Evolutionary conservation across 2,329 filamentous ascomycete genomes (phyloP).

Genomic region (Diaporthe sp.): DNA sequence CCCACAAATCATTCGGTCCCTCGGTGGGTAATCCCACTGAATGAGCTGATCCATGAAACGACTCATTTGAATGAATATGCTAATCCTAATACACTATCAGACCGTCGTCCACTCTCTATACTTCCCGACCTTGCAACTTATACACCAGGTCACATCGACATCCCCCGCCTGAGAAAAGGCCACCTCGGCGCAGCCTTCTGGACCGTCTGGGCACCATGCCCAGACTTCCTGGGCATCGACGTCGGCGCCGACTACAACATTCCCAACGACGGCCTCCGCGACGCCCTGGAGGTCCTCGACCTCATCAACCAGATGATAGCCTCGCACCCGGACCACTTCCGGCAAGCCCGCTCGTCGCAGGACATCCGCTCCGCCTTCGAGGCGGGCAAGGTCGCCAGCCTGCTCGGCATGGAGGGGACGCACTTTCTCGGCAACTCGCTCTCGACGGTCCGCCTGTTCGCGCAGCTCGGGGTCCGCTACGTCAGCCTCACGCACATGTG

Average conservation of each 20-base stretch:
- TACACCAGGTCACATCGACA: slow-evolving; percentile 46
- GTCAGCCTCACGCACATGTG: slow-evolving; percentile 44
- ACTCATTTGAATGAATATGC: slow-evolving; percentile 41
- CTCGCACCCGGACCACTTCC: slow-evolving; percentile 21
- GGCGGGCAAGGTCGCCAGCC: slow-evolving; percentile 41
- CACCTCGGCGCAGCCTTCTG: slow-evolving; percentile 45
- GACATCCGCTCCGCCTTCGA: slow-evolving; percentile 39
- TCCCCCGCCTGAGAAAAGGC: slow-evolving; percentile 38
- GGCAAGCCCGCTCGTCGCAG: slow-evolving; percentile 34
- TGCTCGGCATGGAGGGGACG: slow-evolving; percentile 45
- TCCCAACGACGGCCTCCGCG: slow-evolving; percentile 39
- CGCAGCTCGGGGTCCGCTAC: slow-evolving; percentile 48
- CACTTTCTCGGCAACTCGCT: slow-evolving; percentile 48
- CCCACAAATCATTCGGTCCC: slow-evolving; percentile 38
- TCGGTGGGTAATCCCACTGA: slow-evolving; percentile 25
- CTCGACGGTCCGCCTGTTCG: slow-evolving; percentile 45
- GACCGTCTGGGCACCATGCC: slow-evolving; percentile 43
- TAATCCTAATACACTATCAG: slow-evolving; percentile 33
- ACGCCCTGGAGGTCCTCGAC: slow-evolving; percentile 38
- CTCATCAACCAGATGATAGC: slow-evolving; percentile 31
- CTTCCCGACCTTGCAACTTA: slow-evolving; percentile 28
- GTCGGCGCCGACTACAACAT: slow-evolving; percentile 32
- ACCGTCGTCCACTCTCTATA: slow-evolving; percentile 19
- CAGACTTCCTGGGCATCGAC: slow-evolving; percentile 40
- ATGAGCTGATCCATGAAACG: neutral